Base-by-base conservation (phyloP, 768 basidiomycete species). In the Boletus fagicola region DNA sequence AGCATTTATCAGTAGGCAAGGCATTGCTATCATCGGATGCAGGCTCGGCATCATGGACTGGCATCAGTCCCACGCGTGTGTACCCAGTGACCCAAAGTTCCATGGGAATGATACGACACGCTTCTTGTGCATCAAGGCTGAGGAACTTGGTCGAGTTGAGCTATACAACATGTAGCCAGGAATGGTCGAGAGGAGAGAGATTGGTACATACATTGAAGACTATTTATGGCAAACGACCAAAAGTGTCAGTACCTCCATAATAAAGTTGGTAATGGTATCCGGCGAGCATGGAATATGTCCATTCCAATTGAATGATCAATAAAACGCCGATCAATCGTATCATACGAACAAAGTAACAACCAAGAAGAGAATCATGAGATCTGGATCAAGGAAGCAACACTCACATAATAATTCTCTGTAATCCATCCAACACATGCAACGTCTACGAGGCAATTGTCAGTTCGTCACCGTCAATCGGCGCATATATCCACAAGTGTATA, bases 321-420 rank as follows among this genome's bases (percentile, higher is more conserved):
- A 15, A 38, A 30, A 50, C 16, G 5, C 1, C 16, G 46, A 11
- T 15, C 16, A 3, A 11, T 30, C 33, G 15, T 22, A 30, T 16
- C 44, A 43, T 33, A 47, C 24, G 31, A 20, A 31, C 16, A 36
- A 36, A 58, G 46, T 38, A 38, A 6, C 24, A 18, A 20, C 28
- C 22, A 26, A 7, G 24, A 58, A 58, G 16, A 35, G 16, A 33
- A 4, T 9, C 9, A 1, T 26, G 18, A 10, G 4, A 22, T 36
- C 11, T 22, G 26, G 18, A 35, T 57, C 13, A 13, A 39, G 5
- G 26, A 48, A 42, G 28, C n/a, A 24, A 8, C 4, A 73, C 82
- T 66, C 61, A 83, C 82, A 63, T 9, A 84, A 64, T 4, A 84
- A 60, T 54, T 84, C 81, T 42, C 76, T 75, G 62, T 84, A n/a